phyloP scores from a whole-genome alignment of 371 early-diverging fungal species.

The Rhizopus arrhizus region DNA sequence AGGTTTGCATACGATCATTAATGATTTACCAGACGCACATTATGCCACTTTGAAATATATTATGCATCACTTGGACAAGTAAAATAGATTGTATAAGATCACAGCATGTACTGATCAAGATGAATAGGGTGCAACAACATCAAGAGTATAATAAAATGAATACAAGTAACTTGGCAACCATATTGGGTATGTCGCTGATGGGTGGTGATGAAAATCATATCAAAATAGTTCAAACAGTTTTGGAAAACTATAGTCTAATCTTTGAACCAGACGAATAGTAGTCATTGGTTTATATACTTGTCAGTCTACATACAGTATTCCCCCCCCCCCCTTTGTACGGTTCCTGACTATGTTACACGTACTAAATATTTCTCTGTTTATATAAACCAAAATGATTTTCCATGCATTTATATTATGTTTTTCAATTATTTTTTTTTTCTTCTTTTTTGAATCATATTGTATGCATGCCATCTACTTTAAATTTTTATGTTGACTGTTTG shows the following conservation, averaged over 20 bases:
- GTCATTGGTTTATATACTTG: too few relatives aligned
- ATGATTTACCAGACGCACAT: slow-evolving; percentile 76
- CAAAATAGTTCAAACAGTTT: slow-evolving; percentile 61
- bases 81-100: slow-evolving; percentile 15
- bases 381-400: too few relatives aligned
- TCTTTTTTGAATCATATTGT: neutral
- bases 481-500: neutral
- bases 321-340: neutral
- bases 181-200: slow-evolving; percentile 89
- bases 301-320: too few relatives aligned
- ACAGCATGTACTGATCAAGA: neutral
- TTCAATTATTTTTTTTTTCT: too few relatives aligned
- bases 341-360: neutral
- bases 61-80: slow-evolving; percentile 76
- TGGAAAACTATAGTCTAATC: slow-evolving; percentile 61
- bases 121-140: slow-evolving; percentile 67
- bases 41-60: slow-evolving; percentile 77
- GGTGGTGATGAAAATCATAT: slow-evolving; percentile 57
- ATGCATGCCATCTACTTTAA: neutral
- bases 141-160: slow-evolving; percentile 88
- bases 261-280: slow-evolving; percentile 61
- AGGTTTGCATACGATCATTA: slow-evolving; percentile 68
- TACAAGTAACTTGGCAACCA: slow-evolving; percentile 80
- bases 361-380: neutral
- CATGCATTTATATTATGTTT: too few relatives aligned